Conservation (phyloP, 2,329 filamentous ascomycete genomes). For the Nigrograna mackinnonii region DNA sequence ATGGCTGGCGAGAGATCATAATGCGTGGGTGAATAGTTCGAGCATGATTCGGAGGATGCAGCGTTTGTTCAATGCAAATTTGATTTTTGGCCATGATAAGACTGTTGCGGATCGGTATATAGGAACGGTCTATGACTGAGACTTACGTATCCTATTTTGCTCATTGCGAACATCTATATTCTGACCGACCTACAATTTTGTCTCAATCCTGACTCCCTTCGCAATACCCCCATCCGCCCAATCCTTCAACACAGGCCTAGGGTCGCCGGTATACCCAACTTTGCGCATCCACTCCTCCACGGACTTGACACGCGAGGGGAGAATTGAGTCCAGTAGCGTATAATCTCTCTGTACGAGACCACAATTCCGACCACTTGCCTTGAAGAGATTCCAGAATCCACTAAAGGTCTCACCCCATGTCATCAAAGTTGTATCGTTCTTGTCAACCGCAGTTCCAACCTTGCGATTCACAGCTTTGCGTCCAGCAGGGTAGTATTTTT, state of each 20-base stretch:
- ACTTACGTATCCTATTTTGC: too few species aligned
- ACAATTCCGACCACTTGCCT: conserved; percentile 26
- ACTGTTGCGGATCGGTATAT: neutral
- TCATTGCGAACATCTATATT: too few species aligned
- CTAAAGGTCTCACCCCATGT: conserved; percentile 54
- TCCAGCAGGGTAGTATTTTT: conserved; percentile 26
- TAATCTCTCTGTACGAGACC: conserved; percentile 52
- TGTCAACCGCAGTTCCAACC: conserved; percentile 6
- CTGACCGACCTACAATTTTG: too few species aligned
- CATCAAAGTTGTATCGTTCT: conserved; percentile 41
- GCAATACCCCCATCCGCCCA: too few species aligned
- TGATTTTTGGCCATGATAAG: conserved; percentile 39
- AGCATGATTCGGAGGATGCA: conserved; percentile 39
- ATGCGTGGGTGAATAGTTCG: conserved; percentile 39
- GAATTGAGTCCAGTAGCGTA: conserved; percentile 55
- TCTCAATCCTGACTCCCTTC: too few species aligned
- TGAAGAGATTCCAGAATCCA: conserved; percentile 56
- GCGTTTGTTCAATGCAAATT: conserved; percentile 30
- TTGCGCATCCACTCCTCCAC: conserved; percentile 50
- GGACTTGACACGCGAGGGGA: conserved; percentile 52
- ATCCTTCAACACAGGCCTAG: conserved; percentile 7
- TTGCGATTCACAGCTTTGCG: conserved; percentile 37
- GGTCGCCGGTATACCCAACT: conserved; percentile 10
- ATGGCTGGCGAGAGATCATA: conserved; percentile 41
- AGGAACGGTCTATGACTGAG: too few species aligned